These are phyloP conservation scores for Hibiscus tridactylites DNA, from an alignment of 345 rosid genomes.

Conservation along the genomic window DNA sequence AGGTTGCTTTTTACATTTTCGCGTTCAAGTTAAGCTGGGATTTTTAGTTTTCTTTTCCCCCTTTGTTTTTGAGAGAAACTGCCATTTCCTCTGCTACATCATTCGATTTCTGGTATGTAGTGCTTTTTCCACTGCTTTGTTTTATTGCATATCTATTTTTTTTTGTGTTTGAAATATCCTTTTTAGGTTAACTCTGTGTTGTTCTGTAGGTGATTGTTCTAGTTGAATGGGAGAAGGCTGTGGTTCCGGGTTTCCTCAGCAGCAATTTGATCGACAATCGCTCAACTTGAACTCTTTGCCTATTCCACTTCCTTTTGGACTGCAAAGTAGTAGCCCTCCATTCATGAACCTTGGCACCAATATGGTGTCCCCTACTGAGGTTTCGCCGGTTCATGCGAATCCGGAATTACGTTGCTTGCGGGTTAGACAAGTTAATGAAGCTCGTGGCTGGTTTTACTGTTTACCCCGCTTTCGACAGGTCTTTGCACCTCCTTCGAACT, in stretches of 20 bases:
- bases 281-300: constrained; percentile 19
- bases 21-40: constrained; percentile 36
- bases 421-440: constrained; percentile 23
- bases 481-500: constrained; percentile 20
- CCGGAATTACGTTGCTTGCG: constrained; percentile 19
- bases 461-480: constrained; percentile 35
- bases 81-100: constrained; percentile 15
- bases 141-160: not conserved
- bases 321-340: constrained; percentile 12
- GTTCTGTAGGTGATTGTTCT: constrained; percentile 40
- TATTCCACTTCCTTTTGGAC: constrained; percentile 13
- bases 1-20: constrained; percentile 22
- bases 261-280: constrained; percentile 29
- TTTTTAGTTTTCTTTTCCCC: constrained; percentile 26
- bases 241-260: constrained; percentile 47
- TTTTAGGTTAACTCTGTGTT: not conserved
- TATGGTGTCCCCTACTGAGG: constrained; percentile 22
- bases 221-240: constrained; percentile 49
- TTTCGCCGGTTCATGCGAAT: constrained; percentile 19
- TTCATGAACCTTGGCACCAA: constrained; percentile 14
- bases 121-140: not conserved
- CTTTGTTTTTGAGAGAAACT: constrained; percentile 22
- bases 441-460: constrained; percentile 40
- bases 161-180: not conserved
- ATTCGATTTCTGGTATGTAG: constrained; percentile 26